A percentile compares a stretch with the other conserved stretches of the same genome.
phyloP scores from a whole-genome alignment of 2,329 filamentous ascomycete species.

The Aspergillus sp. region DNA sequence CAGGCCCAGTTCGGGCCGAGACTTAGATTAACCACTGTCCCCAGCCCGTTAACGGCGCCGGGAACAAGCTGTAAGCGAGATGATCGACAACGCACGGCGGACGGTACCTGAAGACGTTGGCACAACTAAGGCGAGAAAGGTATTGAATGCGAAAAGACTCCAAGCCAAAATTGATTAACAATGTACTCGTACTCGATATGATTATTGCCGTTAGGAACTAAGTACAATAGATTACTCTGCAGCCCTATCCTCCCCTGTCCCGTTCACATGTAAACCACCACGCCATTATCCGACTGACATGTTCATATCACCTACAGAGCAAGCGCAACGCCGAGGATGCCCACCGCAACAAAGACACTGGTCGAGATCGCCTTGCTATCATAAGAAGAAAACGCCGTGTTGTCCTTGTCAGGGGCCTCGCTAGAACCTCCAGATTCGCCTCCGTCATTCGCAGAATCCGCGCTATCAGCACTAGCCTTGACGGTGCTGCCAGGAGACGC shows the following conservation, averaged over 20 bases:
- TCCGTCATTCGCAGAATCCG: background rate
- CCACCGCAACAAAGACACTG: background rate
- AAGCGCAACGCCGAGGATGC: background rate
- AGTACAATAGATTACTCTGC: background rate
- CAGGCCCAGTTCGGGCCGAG: background rate
- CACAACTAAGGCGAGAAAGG: background rate
- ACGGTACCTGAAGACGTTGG: background rate
- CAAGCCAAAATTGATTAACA: background rate
- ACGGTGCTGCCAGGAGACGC: background rate
- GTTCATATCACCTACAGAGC: background rate
- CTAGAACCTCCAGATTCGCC: no score
- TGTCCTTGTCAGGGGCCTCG: background rate
- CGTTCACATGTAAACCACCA: background rate
- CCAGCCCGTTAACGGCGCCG: background rate
- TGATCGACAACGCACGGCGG: background rate
- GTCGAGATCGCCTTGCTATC: background rate
- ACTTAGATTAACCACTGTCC: background rate
- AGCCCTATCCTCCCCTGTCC: background rate
- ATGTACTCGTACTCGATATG: background rate
- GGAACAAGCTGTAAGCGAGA: background rate
- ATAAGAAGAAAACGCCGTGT: background rate
- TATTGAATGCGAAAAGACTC: background rate
- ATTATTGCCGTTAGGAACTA: background rate
- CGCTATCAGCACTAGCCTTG: no score
- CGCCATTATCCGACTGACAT: background rate